Evolutionary conservation across 345 rosid species (phyloP), one percentile per base, ranked within the genome.

Genomic region (Syzygium jambos): DNA sequence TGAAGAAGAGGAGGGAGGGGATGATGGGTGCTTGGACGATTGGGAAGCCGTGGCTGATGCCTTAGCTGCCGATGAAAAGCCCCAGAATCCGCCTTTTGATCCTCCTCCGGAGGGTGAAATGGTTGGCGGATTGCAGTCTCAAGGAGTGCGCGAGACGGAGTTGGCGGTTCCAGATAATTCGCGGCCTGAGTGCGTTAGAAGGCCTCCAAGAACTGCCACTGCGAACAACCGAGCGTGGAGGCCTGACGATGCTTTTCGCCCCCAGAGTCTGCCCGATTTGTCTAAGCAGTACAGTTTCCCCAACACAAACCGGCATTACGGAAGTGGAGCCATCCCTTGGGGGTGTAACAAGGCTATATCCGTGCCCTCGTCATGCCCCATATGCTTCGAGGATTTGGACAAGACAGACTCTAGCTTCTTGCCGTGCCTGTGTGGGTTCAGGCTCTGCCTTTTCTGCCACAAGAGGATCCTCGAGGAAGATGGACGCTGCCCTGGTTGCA

Each of bases 21-120:
- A 92, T 68, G 98, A 94, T 84, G 94, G 92, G 51, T 95, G 98
- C 89, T 91, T 96, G 93, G 99, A 97, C 87, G 98, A 97, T 86
- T 97, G 99, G 99, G 99, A 97, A 89, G 96, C 98, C 83, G 84
- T 96, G 89, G 98, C 99, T 55, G 99, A 97, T 91, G 98, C 99
- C 86, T 88, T 97, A 87, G 98, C 97, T 1, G 98, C 98, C 11
- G 89, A 91, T 89, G 97, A 93, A 30, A 89, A 89, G 73, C 90
- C 43, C 52, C 85, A 77, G 85, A 73, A 87, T 46, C 87, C 86
- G 3, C 90, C 88, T 82, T 85, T 86, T 16, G 92, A 90, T 23
- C 89, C 90, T 84, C 49, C 46, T 84, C 27, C 86, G 3, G 61
- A 84, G 63, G 59, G 59, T 3, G 63, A 84, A 84, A 53, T 5